Evolutionary conservation across 1,284 basidiomycete species (phyloP), one percentile per base, ranked within the genome.

Genomic region (Boletus mariae): DNA sequence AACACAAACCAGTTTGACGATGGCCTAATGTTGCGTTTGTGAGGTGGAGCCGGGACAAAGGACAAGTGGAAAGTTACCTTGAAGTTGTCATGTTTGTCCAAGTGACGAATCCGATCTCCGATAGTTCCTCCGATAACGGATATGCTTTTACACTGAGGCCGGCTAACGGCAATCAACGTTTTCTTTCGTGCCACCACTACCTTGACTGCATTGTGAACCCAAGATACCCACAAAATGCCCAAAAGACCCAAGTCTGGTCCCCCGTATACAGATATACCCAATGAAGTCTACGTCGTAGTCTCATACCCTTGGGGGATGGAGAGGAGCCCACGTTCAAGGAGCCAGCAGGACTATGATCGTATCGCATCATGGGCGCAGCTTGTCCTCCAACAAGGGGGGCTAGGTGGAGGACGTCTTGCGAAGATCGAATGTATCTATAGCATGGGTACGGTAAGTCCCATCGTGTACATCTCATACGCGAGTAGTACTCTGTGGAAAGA

Each of bases 1-100:
- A 80, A 59, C 2, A 75, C 69, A 6, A 76, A 57, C 80, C 80
- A 82, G 58, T 82, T 83, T 13, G 74, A 73, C 4, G 80, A 83
- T 5, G 77, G 65, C 12, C 45, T 17, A n/a, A 55, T 57, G 25
- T 2, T 26, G n/a, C 3, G 26, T 34, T 32, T 34, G 49, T 63
- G 10, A 49, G 20, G 20, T 20, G 20, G 20, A 20, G 45, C 12
- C 17, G 5, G 46, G 15, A 28, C 20, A 9, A 15, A 26, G 37
- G 40, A 42, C 5, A 10, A 32, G 25, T 7, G 7, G 13, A 20
- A 25, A 13, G 20, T 10, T 41, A 23, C 41, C 6, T 26, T 13
- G 13, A 37, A 12, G 12, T 37, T n/a, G 41, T 42, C 41, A 26
- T 42, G 4, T 41, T 20, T 6, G 40, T 17, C 6, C 34, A 29